Conservation (phyloP, 2,329 filamentous ascomycete species). For the Fusarium robinianum region DNA sequence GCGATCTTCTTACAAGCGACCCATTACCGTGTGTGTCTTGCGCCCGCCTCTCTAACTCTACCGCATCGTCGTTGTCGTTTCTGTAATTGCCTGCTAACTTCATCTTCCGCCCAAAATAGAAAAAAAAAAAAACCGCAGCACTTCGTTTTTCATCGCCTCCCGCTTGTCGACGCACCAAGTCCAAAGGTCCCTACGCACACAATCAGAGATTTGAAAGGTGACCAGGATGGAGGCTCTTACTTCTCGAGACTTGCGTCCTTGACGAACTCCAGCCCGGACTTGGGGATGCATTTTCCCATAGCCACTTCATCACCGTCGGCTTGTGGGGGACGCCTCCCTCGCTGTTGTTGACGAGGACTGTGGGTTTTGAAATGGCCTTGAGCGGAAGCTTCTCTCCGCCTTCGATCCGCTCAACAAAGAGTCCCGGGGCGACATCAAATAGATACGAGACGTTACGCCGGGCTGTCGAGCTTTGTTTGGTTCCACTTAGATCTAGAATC, state of each 20-base stretch:
- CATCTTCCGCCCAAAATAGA: no score
- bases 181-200: slow-evolving; percentile 31
- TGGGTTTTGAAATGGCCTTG: slow-evolving; percentile 43
- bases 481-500: slow-evolving; percentile 38
- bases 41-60: no score
- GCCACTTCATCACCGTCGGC: slow-evolving; percentile 42
- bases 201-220: slow-evolving; percentile 37
- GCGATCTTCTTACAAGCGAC: no score
- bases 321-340: slow-evolving; percentile 36
- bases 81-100: no score
- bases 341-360: slow-evolving; percentile 40
- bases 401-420: slow-evolving; percentile 45
- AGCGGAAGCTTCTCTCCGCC: slow-evolving; percentile 39
- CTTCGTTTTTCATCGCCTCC: slow-evolving; percentile 23
- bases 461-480: slow-evolving; percentile 35
- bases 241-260: slow-evolving; percentile 30
- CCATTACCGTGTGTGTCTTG: slow-evolving; percentile 20
- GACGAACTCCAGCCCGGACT: slow-evolving; percentile 24
- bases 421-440: slow-evolving; percentile 44
- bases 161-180: slow-evolving; percentile 22
- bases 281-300: slow-evolving; percentile 39
- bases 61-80: no score
- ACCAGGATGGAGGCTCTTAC: slow-evolving; percentile 34
- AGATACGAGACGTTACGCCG: slow-evolving; percentile 42
- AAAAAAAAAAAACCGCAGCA: no score